phyloP scores from a whole-genome alignment of 78 protist genomes.

The Dictyostelium brefeldianum region DNA sequence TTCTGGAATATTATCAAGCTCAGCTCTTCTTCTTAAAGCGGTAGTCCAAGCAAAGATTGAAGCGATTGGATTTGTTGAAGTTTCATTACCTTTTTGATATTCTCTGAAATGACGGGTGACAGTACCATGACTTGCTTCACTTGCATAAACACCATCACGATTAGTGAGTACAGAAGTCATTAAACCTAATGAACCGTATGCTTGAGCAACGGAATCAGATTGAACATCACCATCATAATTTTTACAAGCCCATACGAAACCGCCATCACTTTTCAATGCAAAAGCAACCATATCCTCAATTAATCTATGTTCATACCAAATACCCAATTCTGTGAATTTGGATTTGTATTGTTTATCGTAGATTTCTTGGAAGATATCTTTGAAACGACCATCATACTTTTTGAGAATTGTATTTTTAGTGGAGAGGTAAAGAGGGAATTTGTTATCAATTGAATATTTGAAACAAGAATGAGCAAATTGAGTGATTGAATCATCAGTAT shows the following conservation, averaged over 20 bases:
- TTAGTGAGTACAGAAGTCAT: slow-evolving; percentile 95
- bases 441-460: slow-evolving; percentile 81
- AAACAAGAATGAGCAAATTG: slow-evolving; percentile 93
- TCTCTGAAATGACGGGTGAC: slow-evolving; percentile 96
- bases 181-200: slow-evolving; percentile 96
- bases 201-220: slow-evolving; percentile 89
- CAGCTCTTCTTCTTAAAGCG: slow-evolving; percentile 94
- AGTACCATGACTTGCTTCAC: slow-evolving; percentile 98
- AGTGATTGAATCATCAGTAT: slow-evolving; percentile 92
- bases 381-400: slow-evolving; percentile 96
- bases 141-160: slow-evolving; percentile 95
- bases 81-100: slow-evolving; percentile 88
- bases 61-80: slow-evolving; percentile 96
- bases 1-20: slow-evolving; percentile 89
- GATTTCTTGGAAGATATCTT: slow-evolving; percentile 91
- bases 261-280: slow-evolving; percentile 79
- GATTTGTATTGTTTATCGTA: slow-evolving; percentile 69
- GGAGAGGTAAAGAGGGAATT: slow-evolving; percentile 88
- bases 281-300: slow-evolving; percentile 98
- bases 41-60: slow-evolving; percentile 98
- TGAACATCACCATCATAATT: slow-evolving; percentile 99
- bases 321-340: slow-evolving; percentile 41
- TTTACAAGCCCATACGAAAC: slow-evolving; percentile 97
- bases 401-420: slow-evolving; percentile 97
- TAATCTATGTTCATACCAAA: slow-evolving; percentile 95